Conservation (phyloP, 1,284 basidiomycete species). For the Cystobasidium pallidum region DNA sequence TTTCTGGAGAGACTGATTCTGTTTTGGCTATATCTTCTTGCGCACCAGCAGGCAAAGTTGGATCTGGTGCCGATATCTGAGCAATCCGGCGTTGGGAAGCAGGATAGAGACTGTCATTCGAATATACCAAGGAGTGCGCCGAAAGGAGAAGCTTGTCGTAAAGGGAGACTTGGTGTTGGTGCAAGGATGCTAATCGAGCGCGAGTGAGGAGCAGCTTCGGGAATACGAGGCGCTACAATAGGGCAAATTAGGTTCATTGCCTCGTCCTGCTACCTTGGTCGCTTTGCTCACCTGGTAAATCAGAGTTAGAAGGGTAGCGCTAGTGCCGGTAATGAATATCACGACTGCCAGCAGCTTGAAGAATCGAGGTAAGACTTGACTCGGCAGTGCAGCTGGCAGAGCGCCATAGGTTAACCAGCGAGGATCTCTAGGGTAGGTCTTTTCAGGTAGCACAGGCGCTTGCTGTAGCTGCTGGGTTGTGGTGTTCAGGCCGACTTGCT, state of each 20-base stretch:
- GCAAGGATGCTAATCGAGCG: constrained; percentile 25
- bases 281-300: constrained; percentile 30
- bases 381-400: constrained; percentile 22
- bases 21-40: constrained; percentile 9
- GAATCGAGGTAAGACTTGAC: constrained; percentile 34
- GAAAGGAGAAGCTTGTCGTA: constrained; percentile 36
- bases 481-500: not conserved
- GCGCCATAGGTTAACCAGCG: constrained; percentile 29
- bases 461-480: not conserved
- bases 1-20: not conserved
- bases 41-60: constrained; percentile 15
- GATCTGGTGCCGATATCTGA: not conserved
- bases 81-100: constrained; percentile 5
- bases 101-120: constrained; percentile 14
- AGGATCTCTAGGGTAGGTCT: constrained; percentile 48
- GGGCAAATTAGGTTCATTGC: not conserved
- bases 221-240: constrained; percentile 20
- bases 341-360: constrained; percentile 28
- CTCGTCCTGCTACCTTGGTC: not conserved
- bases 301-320: constrained; percentile 26
- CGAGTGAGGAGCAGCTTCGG: constrained; percentile 27
- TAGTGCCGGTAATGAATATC: constrained; percentile 37
- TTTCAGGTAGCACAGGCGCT: constrained; percentile 32
- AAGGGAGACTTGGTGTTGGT: constrained; percentile 33
- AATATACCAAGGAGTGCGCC: constrained; percentile 15